Conservation (phyloP, 2,329 filamentous ascomycete genomes). For the Pseudogymnoascus sp. region DNA sequence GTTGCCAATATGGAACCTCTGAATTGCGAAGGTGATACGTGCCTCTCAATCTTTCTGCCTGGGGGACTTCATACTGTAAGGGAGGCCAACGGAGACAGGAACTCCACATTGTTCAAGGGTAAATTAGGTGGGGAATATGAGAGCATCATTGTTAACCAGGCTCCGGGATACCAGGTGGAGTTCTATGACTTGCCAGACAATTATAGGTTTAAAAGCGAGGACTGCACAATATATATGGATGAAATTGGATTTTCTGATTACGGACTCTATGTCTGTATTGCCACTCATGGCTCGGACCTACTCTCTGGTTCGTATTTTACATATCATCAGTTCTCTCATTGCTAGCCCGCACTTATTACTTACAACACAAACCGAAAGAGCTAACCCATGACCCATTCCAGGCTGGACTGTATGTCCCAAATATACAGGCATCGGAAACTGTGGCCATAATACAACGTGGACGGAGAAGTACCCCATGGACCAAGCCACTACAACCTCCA, state of each 20-base stretch:
- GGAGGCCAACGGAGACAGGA: neutral
- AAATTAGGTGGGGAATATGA: neutral
- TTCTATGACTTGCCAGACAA: neutral
- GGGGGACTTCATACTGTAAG: neutral
- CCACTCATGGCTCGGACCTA: neutral
- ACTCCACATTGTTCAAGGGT: neutral
- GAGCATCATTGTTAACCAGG: neutral
- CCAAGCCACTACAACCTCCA: neutral
- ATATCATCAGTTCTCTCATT: neutral
- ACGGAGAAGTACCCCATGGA: conserved; percentile 2
- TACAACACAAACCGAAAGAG: neutral
- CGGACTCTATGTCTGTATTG: conserved; percentile 5
- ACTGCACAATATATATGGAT: neutral
- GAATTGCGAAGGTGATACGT: neutral
- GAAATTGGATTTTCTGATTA: neutral
- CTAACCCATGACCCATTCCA: neutral
- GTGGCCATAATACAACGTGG: neutral
- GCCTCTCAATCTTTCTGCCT: neutral
- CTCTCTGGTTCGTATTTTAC: neutral
- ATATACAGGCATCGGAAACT: neutral
- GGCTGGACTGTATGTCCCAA: neutral
- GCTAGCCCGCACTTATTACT: neutral
- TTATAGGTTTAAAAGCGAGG: neutral
- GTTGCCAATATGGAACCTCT: neutral
- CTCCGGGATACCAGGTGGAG: conserved; percentile 2